phyloP scores from a whole-genome alignment of 768 basidiomycete genomes.

The Russula compacta region DNA sequence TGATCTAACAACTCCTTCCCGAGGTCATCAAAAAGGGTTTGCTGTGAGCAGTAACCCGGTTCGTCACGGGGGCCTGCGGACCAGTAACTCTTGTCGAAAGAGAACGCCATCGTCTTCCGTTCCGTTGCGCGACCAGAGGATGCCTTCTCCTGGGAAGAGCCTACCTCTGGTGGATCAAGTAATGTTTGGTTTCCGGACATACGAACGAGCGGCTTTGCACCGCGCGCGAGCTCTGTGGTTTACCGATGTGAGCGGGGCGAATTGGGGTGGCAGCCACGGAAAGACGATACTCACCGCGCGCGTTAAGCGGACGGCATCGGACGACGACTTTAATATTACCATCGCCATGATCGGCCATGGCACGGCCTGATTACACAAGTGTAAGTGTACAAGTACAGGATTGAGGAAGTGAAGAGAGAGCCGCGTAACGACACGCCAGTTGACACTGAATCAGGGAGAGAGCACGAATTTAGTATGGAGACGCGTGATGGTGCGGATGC shows the following conservation, averaged over 20 bases:
- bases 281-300: constrained; percentile 59
- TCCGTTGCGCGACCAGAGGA: constrained; percentile 78
- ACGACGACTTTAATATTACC: constrained; percentile 90
- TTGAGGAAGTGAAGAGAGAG: not conserved
- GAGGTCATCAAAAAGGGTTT: constrained; percentile 89
- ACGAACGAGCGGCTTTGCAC: constrained; percentile 87
- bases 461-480: constrained; percentile 5
- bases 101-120: constrained; percentile 82
- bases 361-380: constrained; percentile 19
- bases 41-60: constrained; percentile 84
- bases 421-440: not conserved
- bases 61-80: constrained; percentile 87
- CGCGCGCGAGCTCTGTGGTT: constrained; percentile 76
- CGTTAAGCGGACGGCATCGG: constrained; percentile 94
- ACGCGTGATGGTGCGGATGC: not conserved
- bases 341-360: constrained; percentile 70
- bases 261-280: not conserved
- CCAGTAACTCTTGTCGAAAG: constrained; percentile 98
- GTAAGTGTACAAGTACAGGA: constrained; percentile 1
- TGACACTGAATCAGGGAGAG: not conserved
- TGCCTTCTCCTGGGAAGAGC: constrained; percentile 42
- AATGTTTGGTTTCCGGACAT: constrained; percentile 94
- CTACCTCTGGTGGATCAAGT: constrained; percentile 79
- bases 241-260: not conserved
- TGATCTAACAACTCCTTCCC: constrained; percentile 93